Percentiles rank a stretch among this genome's conserved stretches.
These are phyloP conservation scores for Globisporangium irregulare DNA, from an alignment of 352 stramenopile species.

Conservation along the genomic window DNA sequence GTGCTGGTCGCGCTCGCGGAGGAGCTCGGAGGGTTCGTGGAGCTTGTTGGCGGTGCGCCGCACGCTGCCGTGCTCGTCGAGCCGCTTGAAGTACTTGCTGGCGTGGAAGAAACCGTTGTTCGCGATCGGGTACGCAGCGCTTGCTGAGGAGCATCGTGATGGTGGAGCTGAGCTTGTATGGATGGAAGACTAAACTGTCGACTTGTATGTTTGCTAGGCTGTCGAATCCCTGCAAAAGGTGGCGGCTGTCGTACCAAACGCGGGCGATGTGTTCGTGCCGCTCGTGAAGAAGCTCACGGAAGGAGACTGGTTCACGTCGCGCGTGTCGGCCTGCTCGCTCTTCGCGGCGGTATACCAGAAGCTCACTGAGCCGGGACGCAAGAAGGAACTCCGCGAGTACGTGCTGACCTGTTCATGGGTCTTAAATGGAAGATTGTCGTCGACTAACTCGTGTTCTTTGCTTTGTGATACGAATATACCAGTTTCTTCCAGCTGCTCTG, in stretches of 20 bases:
- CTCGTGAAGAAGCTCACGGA: conserved; percentile 77
- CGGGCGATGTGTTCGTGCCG: conserved; percentile 66
- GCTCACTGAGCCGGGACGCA: conserved; percentile 49
- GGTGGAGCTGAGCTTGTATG: neutral
- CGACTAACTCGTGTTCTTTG: conserved; percentile 1
- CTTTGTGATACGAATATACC: neutral
- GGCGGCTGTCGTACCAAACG: conserved; percentile 54
- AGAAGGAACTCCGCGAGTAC: conserved; percentile 85
- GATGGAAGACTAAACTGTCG: neutral
- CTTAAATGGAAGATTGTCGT: neutral
- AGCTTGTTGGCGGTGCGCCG: conserved; percentile 74
- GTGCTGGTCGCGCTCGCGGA: conserved; percentile 90
- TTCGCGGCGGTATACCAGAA: conserved; percentile 75
- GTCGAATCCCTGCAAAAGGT: conserved; percentile 78
- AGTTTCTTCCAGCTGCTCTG: conserved; percentile 79
- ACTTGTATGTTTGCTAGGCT: conserved; percentile 24
- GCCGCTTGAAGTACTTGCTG: conserved; percentile 89
- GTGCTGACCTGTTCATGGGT: conserved; percentile 15
- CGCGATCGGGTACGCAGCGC: conserved; percentile 54
- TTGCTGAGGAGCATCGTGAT: neutral
- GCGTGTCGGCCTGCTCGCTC: conserved; percentile 82
- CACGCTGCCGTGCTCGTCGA: conserved; percentile 75
- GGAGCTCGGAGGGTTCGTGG: conserved; percentile 89
- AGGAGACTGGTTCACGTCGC: conserved; percentile 88
- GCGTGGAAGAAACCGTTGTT: conserved; percentile 94